A percentile compares a stretch with the other conserved stretches of the same genome.
phyloP scores from a whole-genome alignment of 352 stramenopile species.

The Phytopythium mirpurense region DNA sequence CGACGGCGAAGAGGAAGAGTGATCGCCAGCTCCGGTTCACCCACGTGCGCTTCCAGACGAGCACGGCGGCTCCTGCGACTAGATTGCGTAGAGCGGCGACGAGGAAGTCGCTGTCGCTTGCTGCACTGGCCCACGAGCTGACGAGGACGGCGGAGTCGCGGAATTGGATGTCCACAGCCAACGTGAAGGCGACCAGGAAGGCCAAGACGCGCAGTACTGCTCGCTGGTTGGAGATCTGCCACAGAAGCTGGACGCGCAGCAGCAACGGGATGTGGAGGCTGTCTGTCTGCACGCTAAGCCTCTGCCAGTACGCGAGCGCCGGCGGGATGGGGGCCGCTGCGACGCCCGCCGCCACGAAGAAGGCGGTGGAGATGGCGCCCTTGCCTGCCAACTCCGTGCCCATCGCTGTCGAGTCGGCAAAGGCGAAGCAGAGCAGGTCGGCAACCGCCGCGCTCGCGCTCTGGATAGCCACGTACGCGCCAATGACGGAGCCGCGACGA shows the following conservation, averaged over 20 bases:
- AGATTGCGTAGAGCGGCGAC: constrained; percentile 15
- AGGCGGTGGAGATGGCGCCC: constrained; percentile 9
- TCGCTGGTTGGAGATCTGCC: constrained; percentile 48
- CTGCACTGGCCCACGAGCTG: constrained; percentile 17
- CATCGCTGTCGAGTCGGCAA: constrained; percentile 12
- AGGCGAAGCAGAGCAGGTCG: constrained; percentile 10
- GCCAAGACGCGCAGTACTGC: constrained; percentile 33
- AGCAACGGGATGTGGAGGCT: constrained; percentile 17
- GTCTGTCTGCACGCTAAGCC: constrained; percentile 8
- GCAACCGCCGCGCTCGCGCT: neutral
- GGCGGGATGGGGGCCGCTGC: constrained; percentile 21
- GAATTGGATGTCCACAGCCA: constrained; percentile 31
- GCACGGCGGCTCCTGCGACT: constrained; percentile 12
- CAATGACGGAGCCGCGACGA: constrained; percentile 24
- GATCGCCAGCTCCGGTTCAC: constrained; percentile 32
- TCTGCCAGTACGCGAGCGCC: constrained; percentile 29
- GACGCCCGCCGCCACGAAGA: constrained; percentile 21
- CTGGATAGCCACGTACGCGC: constrained; percentile 28
- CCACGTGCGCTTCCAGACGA: constrained; percentile 30
- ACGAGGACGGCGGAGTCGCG: constrained; percentile 17
- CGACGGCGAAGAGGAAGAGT: constrained; percentile 20
- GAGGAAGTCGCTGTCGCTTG: constrained; percentile 12
- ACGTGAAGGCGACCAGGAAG: constrained; percentile 35
- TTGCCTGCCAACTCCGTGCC: constrained; percentile 9
- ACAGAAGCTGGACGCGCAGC: constrained; percentile 28